Evolutionary conservation across 305 asterid species (phyloP).

Genomic region (Vinca major): DNA sequence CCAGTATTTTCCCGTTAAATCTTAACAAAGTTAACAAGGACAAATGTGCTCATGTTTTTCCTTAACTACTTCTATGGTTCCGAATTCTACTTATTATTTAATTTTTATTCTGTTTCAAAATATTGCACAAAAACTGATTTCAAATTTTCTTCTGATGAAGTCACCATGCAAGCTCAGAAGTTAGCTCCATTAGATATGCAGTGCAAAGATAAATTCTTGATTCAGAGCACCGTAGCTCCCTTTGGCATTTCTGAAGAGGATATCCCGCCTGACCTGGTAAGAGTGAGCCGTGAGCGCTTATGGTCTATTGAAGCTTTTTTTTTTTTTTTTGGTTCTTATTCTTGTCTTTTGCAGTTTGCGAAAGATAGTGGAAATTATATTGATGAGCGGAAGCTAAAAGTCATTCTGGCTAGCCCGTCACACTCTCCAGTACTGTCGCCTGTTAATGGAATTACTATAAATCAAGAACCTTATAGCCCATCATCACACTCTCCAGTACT

Average conservation of each 20-base stretch:
- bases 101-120: background rate
- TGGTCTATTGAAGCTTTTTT: slow-evolving; percentile 14
- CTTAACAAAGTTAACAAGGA: background rate
- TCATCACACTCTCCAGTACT: slow-evolving; percentile 40
- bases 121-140: background rate
- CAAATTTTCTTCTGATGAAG: slow-evolving; percentile 27
- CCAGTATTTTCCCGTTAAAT: background rate
- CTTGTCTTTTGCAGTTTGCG: slow-evolving; percentile 40
- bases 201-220: slow-evolving; percentile 79
- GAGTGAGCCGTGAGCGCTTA: slow-evolving; percentile 14
- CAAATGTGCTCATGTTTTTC: background rate
- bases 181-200: slow-evolving; percentile 51
- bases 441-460: slow-evolving; percentile 46
- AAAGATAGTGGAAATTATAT: slow-evolving; percentile 48
- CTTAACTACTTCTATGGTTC: background rate
- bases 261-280: slow-evolving; percentile 62
- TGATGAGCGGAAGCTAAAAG: slow-evolving; percentile 82
- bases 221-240: slow-evolving; percentile 70
- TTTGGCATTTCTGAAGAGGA: slow-evolving; percentile 67
- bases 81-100: background rate
- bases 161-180: slow-evolving; percentile 85
- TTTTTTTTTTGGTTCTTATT: slow-evolving; percentile 13
- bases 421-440: slow-evolving; percentile 44
- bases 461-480: slow-evolving; percentile 49
- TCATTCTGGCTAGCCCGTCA: slow-evolving; percentile 43